Evolutionary conservation across 2,329 filamentous ascomycete genomes (phyloP), one percentile per base, ranked within the genome.

Genomic region (Penicillium sp.): DNA sequence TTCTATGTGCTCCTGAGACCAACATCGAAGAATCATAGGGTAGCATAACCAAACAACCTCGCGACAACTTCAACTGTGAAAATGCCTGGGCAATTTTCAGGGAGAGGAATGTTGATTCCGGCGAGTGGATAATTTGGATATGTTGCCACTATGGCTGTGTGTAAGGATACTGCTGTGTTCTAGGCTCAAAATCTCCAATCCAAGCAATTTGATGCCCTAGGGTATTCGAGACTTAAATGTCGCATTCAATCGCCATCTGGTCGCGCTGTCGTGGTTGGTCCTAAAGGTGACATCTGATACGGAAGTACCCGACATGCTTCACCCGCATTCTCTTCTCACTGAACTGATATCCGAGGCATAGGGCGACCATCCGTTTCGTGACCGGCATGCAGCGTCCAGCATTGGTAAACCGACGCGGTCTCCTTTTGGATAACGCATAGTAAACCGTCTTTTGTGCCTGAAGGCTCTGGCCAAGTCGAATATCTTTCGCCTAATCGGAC

Each of bases 361-460:
- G 68, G 70, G 72, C 73, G 76, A 82, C 82, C 82, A 83, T 82
- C 83, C 82, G 79, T 77, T 81, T 59, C 3, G 55, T 81, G 81
- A 87, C 83, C 86, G 85, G 79, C 86, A 84, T 84, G 82, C 83
- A 72, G 68, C 68, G 68, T 73, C 77, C 79, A 81, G 78, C 76
- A 72, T 75, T 65, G 82, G 85, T 86, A 85, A 74, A 76, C 77
- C 70, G 77, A 80, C 77, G 75, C 77, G 76, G 70, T 73, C 67
- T 73, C 73, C 71, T 61, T 70, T 61, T 54, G 64, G 73, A 71
- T 73, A 63, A 69, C 75, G 75, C 77, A 80, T 79, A 75, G 75
- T 73, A 67, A 66, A 73, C 73, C 75, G 68, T 78, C 74, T 78
- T 76, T 78, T 65, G 66, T 67, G 68, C 70, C 66, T 61, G 49